Base-by-base conservation (phyloP, 2,329 filamentous ascomycete genomes). In the Arachnomyces sp. region DNA sequence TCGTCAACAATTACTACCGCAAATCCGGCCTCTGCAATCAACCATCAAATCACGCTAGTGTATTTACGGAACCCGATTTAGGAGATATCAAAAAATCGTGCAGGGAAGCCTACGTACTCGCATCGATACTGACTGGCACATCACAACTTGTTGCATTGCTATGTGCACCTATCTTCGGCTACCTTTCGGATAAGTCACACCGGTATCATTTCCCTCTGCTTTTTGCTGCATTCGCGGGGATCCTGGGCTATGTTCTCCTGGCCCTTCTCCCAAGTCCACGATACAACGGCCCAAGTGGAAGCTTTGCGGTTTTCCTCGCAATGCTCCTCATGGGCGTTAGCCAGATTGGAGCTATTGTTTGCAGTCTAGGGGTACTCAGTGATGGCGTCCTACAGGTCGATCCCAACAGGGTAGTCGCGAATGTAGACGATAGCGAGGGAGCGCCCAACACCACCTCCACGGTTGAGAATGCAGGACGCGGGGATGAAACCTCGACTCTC, bases 301-400 rank as follows among this genome's bases (percentile, higher is more conserved):
- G 72, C 28, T 73, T 77, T 0, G 69, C 66, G 8, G 79, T 94
- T 12, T 88, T 93, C 56, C 48, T 89, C 9, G 75, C 90, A 12
- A 86, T 88, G 31, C 77, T 82, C 0, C 65, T 94, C 13, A 78
- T 96, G 30, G 92, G 92, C 11, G 77, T 94, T 55, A 93, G 86
- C 54, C 92, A 98, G 63, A 96, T 98, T 46, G 92, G 90, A 2
- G 84, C 88, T 8, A 96, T 98, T 43, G 92, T 98, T 1, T 95
- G 89, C 65, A 94, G 86, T 48, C 74, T 98, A n/a, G 88, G 85
- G 1, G 78, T 92, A 1, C 73, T 98, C 2, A 87, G 87, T 29
- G 79, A 79, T 12, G 89, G 88, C 3, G 82, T 96, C 15, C 70
- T 93, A 62, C 11, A 8, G n/a, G 35, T 12, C 15, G 20, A 35